Evolutionary conservation across 176 grass and related monocot species (phyloP), one percentile per base, ranked within the genome.

Genomic region (Eleusine indica): DNA sequence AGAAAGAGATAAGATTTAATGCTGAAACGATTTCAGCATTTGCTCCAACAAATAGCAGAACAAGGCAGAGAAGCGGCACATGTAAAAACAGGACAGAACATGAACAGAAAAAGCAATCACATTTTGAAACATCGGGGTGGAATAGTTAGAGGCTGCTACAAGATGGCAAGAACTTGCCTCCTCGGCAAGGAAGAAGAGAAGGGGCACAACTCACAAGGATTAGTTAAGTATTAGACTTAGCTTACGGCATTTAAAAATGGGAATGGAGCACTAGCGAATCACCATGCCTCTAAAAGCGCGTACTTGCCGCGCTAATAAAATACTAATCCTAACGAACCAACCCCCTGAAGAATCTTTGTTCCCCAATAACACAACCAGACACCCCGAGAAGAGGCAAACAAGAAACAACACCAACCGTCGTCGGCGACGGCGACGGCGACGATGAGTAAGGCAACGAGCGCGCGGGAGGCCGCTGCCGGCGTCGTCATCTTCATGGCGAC

Each of bases 281-380:
- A 74, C 84, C 84, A 28, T 75, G 84, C 84, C 61, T 75, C 79
- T 63, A 80, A 91, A 91, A 90, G 84, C 37, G 38, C 49, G 83
- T 90, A 78, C 88, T 86, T 86, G 79, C 66, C 2, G 37, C 89
- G 76, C 80, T 87, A 91, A 84, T 91, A 91, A 87, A 91, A 84
- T 66, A 91, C 76, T 71, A 80, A 80, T 84, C 89, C 84, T 51
- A 70, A 77, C 87, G 44, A 86, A 86, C 79, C 21, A 82, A 58
- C 21, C 47, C 53, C 62, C 35, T 53, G 81, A 84, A 80, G 81
- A 80, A 84, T 80, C 63, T 76, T 74, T 76, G 81, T 80, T 71
- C 85, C 89, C 76, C 89, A 47, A 75, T 32, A 71, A 71, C 74
- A 37, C 64, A 76, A 75, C 80, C 69, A 4, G 73, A 64, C 18